Evolutionary conservation across 2,329 filamentous ascomycete species (phyloP), one percentile per base, ranked within the genome.

Genomic region (Didymella lethalis): DNA sequence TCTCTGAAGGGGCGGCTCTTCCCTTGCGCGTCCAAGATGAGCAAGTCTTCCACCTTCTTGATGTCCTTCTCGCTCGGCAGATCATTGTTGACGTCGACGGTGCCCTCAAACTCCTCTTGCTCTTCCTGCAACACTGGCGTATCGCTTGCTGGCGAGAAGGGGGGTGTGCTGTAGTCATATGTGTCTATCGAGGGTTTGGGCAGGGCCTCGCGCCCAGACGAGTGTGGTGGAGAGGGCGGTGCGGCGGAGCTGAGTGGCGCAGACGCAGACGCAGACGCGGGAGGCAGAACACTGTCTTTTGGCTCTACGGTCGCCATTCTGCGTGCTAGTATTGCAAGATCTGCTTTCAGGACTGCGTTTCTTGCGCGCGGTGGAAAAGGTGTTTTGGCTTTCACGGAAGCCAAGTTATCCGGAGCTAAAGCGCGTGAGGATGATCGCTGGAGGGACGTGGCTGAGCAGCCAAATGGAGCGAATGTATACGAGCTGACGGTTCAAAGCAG

Each of bases 61-160:
- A 78, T 56, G 44, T 75, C 73, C 36, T 70, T 63, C 41, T 72
- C 63, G 0, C 68, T 72, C 0, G 75, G 76, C 29, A 77, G 51
- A 45, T 75, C 71, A 45, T 77, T 69, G 63, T 75, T 76, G 52
- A 78, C 75, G n/a, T 75, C 61, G 25, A 77, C 63, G 41, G 69
- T 71, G 57, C 75, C 75, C 48, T 70, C 65, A 46, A 77, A 77
- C 43, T 71, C 68, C 25, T 71, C 68, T 38, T 74, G 66, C 47
- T 70, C 71, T 40, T 73, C 72, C 41, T 67, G 64, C 20, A 76
- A 57, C 7, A 73, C 67, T 0, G 73, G 70, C 10, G 72, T 75
- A 20, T 69, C 65, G 59, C 72, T 75, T 11, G 68, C 67, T 2
- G 74, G 73, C 25, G 71, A 74, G 59, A 75, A 73, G 0, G 72